phyloP scores from a whole-genome alignment of 805 yeast species.

The Ogataea salicorniae region DNA sequence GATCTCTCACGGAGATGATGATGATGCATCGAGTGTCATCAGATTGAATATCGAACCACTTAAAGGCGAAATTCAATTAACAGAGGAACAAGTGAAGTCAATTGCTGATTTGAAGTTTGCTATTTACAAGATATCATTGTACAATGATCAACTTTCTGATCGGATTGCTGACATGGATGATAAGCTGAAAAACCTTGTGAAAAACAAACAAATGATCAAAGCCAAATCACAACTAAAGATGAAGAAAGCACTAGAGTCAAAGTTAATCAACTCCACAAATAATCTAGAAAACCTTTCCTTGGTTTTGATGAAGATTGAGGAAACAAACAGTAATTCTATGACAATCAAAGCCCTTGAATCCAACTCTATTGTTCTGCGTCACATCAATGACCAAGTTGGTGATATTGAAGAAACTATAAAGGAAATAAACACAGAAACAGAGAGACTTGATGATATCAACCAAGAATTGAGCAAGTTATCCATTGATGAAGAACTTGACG shows the following conservation, averaged over 20 bases:
- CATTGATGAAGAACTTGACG: slow-evolving; percentile 8
- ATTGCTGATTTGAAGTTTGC: slow-evolving; percentile 26
- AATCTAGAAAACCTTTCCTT: slow-evolving; percentile 21
- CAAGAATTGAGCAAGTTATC: slow-evolving; percentile 8
- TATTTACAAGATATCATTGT: slow-evolving; percentile 17
- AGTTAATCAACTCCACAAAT: slow-evolving; percentile 14
- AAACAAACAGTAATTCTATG: slow-evolving; percentile 22
- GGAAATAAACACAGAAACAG: slow-evolving; percentile 13
- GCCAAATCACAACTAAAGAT: slow-evolving; percentile 24
- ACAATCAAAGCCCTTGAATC: slow-evolving; percentile 21
- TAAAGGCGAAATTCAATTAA: slow-evolving; percentile 7
- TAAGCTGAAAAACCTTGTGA: slow-evolving; percentile 11
- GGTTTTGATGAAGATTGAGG: slow-evolving; percentile 23
- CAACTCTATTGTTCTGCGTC: slow-evolving; percentile 20
- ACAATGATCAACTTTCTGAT: slow-evolving; percentile 11
- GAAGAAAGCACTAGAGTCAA: slow-evolving; percentile 18
- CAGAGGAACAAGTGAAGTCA: slow-evolving; percentile 15
- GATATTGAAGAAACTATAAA: slow-evolving; percentile 20
- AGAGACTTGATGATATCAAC: slow-evolving; percentile 16
- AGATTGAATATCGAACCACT: background rate
- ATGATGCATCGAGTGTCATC: background rate
- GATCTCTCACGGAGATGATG: background rate
- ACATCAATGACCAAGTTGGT: slow-evolving; percentile 20
- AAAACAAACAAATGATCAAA: slow-evolving; percentile 10
- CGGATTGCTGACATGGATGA: slow-evolving; percentile 10